Base-by-base conservation (phyloP, 139 green algal species). In the Chlamydomonas asymmetrica region DNA sequence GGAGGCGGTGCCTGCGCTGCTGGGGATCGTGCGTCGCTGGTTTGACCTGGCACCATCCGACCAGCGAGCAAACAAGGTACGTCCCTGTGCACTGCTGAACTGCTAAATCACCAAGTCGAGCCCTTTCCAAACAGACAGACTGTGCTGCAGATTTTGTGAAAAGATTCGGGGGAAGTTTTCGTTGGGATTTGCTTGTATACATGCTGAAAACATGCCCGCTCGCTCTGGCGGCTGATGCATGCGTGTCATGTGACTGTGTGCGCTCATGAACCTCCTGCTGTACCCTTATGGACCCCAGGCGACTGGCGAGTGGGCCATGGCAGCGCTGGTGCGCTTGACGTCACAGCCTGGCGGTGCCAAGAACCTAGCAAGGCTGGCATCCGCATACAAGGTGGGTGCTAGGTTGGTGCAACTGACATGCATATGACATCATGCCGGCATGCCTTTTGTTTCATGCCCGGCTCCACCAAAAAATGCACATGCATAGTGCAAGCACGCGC, bases 231-330 rank as follows among this genome's bases (percentile, higher is more conserved):
- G 9, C 20, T 54, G 3, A 5, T 20, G 29, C 61, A 66, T 27
- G 34, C 39, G 40, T 39, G 25, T 66, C 60, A 59, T 20, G 20
- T 23, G 49, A 23, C 20, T n/a, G 49, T 59, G 23, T n/a, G 49
- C 32, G 27, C 35, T 41, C 9, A 22, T 66, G 27, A 20, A 20
- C 9, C 60, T 16, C 27, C 39, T 35, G 16, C 39, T 22, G 16
- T 35, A 32, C n/a, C 39, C 9, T 5, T 40, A 76, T 66, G 66
- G 63, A 66, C 41, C 70, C 48, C 54, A 48, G 1, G 39, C 41
- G n/a, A 76, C 77, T 2, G 69, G 65, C 16, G 77, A 82, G 77
- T 78, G 77, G 63, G 77, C 70, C 34, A 74, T 82, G 69, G 77
- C 77, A 5, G 77, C 77, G 31, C 63, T 82, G 69, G 59, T 71